Evolutionary conservation across 2,329 filamentous ascomycete genomes (phyloP), one percentile per base, ranked within the genome.

Genomic region (Trichoderma pleuroti): DNA sequence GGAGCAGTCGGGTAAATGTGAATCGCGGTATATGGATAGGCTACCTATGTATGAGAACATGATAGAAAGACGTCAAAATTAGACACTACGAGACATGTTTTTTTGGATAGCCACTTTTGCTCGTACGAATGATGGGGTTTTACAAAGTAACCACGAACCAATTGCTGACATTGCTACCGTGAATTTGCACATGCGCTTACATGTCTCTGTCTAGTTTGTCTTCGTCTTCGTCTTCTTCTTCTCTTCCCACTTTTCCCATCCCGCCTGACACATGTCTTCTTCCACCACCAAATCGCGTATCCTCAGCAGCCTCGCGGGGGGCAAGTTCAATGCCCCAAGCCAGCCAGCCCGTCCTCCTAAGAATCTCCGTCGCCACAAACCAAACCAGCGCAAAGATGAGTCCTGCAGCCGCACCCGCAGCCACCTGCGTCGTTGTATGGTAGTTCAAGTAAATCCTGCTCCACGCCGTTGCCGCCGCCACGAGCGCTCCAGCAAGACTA

Each of bases 401-500:
- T 0, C 96, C 96, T 1, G 92, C 93, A 11, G 81, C 82, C 74
- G 86, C 89, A 2, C 96, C 96, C 1, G 91, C 92, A n/a, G 93
- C 76, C 11, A 99, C 96, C 83, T 99, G 96, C 77, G 86, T 90
- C 46, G 88, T 86, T 0, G 95, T 98, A 81, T 99, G 96, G 79
- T 99, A 99, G 80, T 91, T 93, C 72, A 99, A 84, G 78, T 99
- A 99, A 57, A 97, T 87, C 68, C 96, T 87, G 77, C 94, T 97
- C 80, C 88, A 89, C 24, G 94, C 92, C 7, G 98, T 93, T 10
- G 87, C 83, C 1, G 82, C 87, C 0, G 93, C 92, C 70, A 89
- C 85, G 2, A 82, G 81, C 56, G 91, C 82, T 42, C 88, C 90
- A 2, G 87, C 84, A 4, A 88, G 78, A 54, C 83, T 86, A 66